These are phyloP conservation scores for Rasamsonia emersonii DNA, from an alignment of 2,329 filamentous ascomycete genomes.

Conservation along the genomic window DNA sequence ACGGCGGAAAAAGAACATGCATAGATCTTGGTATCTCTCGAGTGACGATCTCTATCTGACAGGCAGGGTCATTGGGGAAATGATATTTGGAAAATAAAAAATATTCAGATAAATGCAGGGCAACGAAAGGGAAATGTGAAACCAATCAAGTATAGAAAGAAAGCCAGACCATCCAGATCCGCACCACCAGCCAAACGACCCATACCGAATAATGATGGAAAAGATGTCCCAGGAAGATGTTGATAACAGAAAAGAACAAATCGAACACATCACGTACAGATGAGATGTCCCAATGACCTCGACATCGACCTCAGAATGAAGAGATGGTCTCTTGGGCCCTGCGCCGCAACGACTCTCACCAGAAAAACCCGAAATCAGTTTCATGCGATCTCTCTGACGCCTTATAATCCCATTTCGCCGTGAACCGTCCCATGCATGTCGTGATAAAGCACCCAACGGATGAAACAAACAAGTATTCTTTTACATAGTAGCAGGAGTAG, in stretches of 20 bases:
- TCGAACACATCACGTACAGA: constrained; percentile 12
- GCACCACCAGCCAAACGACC: constrained; percentile 21
- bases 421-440: constrained; percentile 34
- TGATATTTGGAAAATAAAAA: constrained; percentile 11
- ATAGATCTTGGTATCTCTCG: constrained; percentile 35
- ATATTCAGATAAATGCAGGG: constrained; percentile 19
- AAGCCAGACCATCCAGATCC: constrained; percentile 27
- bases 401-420: constrained; percentile 32
- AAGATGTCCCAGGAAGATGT: constrained; percentile 11
- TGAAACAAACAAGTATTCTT: no score
- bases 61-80: constrained; percentile 20
- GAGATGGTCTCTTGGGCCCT: no score
- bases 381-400: constrained; percentile 15
- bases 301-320: no score
- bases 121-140: constrained; percentile 1
- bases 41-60: constrained; percentile 30
- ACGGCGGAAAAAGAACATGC: constrained; percentile 17
- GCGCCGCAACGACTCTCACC: no score
- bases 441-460: constrained; percentile 26
- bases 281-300: constrained; percentile 7
- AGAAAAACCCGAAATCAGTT: constrained; percentile 4
- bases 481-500: constrained; percentile 35
- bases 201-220: constrained; percentile 20
- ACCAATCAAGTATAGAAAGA: constrained; percentile 11
- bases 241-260: constrained; percentile 7